Evolutionary conservation across 495 filamentous ascomycete genomes (phyloP).

Genomic region (Penicillium silybi): DNA sequence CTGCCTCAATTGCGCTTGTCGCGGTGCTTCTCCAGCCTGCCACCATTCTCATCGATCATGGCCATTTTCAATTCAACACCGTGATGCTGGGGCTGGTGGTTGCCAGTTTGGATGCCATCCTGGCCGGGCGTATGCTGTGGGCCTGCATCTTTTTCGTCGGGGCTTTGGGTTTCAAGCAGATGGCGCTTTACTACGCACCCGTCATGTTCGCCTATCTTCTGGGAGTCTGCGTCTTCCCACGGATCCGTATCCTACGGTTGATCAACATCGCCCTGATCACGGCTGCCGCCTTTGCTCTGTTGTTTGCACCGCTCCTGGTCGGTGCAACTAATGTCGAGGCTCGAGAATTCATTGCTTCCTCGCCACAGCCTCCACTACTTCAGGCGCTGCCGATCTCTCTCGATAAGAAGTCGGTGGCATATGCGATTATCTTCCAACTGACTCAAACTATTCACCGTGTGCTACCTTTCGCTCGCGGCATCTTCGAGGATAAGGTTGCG

Average conservation of each 20-base stretch:
- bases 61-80: constrained; percentile 99
- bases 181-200: constrained; percentile 96
- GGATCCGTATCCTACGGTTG: constrained; percentile 64
- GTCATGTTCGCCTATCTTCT: constrained; percentile 88
- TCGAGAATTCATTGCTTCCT: constrained; percentile 33
- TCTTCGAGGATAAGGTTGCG: constrained; percentile 98
- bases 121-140: constrained; percentile 83
- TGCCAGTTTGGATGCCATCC: constrained; percentile 80
- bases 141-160: constrained; percentile 90
- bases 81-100: constrained; percentile 92
- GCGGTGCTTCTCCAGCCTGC: constrained; percentile 91
- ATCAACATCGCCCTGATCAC: constrained; percentile 72
- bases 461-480: constrained; percentile 87
- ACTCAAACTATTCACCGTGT: constrained; percentile 81
- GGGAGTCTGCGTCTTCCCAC: constrained; percentile 75
- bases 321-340: constrained; percentile 42
- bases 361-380: constrained; percentile 54
- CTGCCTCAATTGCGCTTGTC: constrained; percentile 75
- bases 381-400: constrained; percentile 54
- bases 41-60: constrained; percentile 90
- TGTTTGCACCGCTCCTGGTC: constrained; percentile 69
- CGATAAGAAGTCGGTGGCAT: constrained; percentile 62
- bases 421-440: constrained; percentile 68
- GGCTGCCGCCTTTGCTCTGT: constrained; percentile 63
- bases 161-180: constrained; percentile 93